Percentiles rank a stretch among this genome's conserved stretches.
Evolutionary conservation across 1,284 basidiomycete genomes (phyloP).

Genomic region (Cryptococcus sp.): DNA sequence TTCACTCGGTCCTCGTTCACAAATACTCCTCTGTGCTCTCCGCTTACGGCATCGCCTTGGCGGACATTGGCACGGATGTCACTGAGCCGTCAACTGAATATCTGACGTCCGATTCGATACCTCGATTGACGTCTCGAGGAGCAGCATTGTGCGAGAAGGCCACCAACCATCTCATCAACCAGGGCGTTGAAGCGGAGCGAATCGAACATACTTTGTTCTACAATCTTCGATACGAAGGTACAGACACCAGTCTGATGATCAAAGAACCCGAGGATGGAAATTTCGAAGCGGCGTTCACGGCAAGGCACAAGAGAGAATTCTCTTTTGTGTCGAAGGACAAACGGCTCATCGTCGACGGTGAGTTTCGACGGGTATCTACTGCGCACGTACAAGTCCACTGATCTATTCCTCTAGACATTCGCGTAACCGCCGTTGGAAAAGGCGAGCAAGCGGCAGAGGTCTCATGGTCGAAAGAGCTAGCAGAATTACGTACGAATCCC

Average conservation of each 20-base stretch:
- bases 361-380: neutral
- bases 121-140: slow-evolving; percentile 20
- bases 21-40: slow-evolving; percentile 44
- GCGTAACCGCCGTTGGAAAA: slow-evolving; percentile 37
- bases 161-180: slow-evolving; percentile 64
- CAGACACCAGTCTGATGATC: slow-evolving; percentile 44
- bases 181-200: slow-evolving; percentile 77
- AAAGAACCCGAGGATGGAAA: slow-evolving; percentile 31
- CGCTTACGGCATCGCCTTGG: slow-evolving; percentile 46
- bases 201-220: slow-evolving; percentile 64
- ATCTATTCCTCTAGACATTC: slow-evolving; percentile 20
- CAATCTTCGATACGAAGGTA: slow-evolving; percentile 42
- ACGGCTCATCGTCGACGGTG: slow-evolving; percentile 36
- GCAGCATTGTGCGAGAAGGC: slow-evolving; percentile 55
- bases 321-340: slow-evolving; percentile 38
- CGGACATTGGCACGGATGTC: slow-evolving; percentile 39
- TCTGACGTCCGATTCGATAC: neutral
- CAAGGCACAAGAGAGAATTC: slow-evolving; percentile 41
- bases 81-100: slow-evolving; percentile 28
- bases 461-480: neutral
- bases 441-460: slow-evolving; percentile 24
- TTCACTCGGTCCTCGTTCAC: slow-evolving; percentile 39
- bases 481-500: neutral
- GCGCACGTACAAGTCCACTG: slow-evolving; percentile 1
- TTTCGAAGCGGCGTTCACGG: slow-evolving; percentile 30